Conservation (phyloP, 2,329 filamentous ascomycete species). For the Bipolaris sorokiniana region DNA sequence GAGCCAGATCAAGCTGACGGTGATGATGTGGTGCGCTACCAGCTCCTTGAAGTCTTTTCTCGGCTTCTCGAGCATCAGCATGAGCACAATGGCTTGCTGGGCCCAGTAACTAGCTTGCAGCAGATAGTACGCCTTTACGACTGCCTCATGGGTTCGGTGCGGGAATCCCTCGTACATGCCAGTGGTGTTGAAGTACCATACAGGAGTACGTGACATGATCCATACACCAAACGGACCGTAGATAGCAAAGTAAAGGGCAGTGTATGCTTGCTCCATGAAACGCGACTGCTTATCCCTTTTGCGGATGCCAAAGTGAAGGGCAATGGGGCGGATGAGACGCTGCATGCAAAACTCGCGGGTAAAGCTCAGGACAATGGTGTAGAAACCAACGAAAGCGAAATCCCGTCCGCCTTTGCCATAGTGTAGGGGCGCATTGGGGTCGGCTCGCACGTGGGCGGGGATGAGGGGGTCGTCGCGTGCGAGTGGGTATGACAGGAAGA, state of each 20-base stretch:
- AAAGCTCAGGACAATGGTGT: conserved; percentile 87
- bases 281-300: conserved; percentile 80
- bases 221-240: conserved; percentile 85
- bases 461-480: conserved; percentile 54
- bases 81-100: conserved; percentile 87
- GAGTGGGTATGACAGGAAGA: conserved; percentile 88
- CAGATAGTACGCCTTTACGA: conserved; percentile 95
- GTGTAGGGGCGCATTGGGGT: conserved; percentile 57
- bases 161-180: conserved; percentile 92
- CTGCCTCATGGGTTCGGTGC: conserved; percentile 76
- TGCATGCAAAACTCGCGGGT: conserved; percentile 97
- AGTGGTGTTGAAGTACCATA: conserved; percentile 93
- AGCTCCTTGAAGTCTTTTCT: conserved; percentile 95
- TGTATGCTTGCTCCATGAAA: conserved; percentile 97
- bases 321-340: conserved; percentile 78
- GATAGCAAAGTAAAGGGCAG: conserved; percentile 84
- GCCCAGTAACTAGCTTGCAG: conserved; percentile 95
- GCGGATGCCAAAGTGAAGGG: conserved; percentile 70
- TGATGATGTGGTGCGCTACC: conserved; percentile 89
- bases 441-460: conserved; percentile 42
- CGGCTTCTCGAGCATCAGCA: conserved; percentile 88
- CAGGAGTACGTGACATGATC: conserved; percentile 87
- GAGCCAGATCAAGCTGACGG: conserved; percentile 78
- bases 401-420: conserved; percentile 92
- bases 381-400: conserved; percentile 85